Conservation (phyloP, 2,329 filamentous ascomycete genomes). For the Fusarium clavum region DNA sequence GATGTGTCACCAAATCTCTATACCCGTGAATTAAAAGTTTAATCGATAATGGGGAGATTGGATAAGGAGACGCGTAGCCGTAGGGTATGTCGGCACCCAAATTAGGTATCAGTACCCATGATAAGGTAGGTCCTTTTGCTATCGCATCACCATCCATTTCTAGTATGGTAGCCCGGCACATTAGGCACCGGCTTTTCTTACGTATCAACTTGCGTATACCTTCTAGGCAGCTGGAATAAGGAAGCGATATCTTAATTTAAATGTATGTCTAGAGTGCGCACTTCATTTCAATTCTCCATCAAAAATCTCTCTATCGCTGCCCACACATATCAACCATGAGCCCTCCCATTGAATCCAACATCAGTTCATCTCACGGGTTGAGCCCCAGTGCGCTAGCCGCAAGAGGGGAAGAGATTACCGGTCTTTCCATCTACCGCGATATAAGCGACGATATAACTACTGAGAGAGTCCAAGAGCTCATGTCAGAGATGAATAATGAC, state of each 20-base stretch:
- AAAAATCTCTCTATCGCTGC: background rate
- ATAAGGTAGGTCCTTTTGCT: background rate
- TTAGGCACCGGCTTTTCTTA: background rate
- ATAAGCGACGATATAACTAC: background rate
- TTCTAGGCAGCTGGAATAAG: background rate
- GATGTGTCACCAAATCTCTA: no score
- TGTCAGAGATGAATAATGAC: conserved; percentile 1
- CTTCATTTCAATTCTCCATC: no score
- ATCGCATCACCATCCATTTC: background rate
- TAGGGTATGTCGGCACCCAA: background rate
- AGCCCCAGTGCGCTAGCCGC: background rate
- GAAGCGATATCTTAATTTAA: no score
- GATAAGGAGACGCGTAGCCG: no score
- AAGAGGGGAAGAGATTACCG: background rate
- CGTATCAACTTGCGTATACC: background rate
- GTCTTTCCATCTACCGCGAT: background rate
- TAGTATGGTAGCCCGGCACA: background rate
- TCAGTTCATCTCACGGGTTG: background rate
- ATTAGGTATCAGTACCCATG: background rate
- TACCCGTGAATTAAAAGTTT: no score
- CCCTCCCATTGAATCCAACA: background rate
- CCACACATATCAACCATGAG: background rate
- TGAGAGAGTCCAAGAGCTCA: background rate
- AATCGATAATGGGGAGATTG: no score
- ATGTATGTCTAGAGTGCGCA: no score